Base-by-base conservation (phyloP, 192 early-diverging fungal species). In the Blastocladiella britannica region DNA sequence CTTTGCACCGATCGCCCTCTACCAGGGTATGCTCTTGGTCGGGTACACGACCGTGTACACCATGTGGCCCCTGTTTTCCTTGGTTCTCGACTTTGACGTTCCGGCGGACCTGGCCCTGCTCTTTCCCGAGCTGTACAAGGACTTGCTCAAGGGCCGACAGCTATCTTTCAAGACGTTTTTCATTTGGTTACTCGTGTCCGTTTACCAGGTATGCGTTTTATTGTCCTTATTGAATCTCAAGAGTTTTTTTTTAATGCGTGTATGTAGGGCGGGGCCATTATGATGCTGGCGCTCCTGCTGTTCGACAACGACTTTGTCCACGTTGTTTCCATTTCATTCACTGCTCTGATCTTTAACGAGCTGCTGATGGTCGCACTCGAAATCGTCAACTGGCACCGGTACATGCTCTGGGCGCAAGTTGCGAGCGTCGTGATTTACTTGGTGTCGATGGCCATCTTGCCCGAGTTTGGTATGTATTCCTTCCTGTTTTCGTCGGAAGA, bases 31-130 rank as follows among this genome's bases (percentile, higher is more conserved):
- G 70, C 61, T 91, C 28, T 76, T 92, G 28, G 83, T 88, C 7
- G 89, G 91, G 23, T 96, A 96, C 70, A 82, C 93, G n/a, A 96
- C 93, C 1, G 68, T 93, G 5, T 96, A 91, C 63, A 96, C 93
- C 15, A 96, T 91, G 82, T 88, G 87, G 8, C 93, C 93, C 0
- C 90, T 96, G 53, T 96, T 96, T 54, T 96, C 93, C 25, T 63
- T 96, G 28, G 90, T 96, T 4, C 70, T 91, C 20, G 93, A 96
- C 62, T 78, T 79, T 59, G 93, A 96, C 67, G 81, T 93, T 7
- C 76, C 72, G 26, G 88, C 88, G 59, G 84, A 87, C 18, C 90
- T 87, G 63, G 93, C 93, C 4, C 63, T 96, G 64, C 55, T 87
- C 55, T 96, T 89, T 60, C 90, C 90, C 0, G 90, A 96, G 64